phyloP scores from a whole-genome alignment of 495 filamentous ascomycete genomes.

The Tuber calosporum region DNA sequence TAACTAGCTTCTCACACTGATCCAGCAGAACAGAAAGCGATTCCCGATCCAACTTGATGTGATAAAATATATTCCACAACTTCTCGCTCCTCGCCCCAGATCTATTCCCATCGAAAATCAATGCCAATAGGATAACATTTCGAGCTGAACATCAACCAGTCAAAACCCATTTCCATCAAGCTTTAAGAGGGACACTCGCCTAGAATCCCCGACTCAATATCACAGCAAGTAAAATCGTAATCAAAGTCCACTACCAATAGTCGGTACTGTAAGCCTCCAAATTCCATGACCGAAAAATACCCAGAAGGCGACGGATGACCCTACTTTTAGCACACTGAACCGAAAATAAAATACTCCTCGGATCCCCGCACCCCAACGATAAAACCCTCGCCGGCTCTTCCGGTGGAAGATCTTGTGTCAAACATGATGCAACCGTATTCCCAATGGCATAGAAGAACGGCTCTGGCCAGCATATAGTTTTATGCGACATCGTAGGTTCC shows the following conservation, averaged over 20 bases:
- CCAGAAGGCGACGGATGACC: constrained; percentile 1
- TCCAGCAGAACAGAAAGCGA: constrained; percentile 38
- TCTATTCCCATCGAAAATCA: constrained; percentile 45
- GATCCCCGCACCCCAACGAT: constrained; percentile 51
- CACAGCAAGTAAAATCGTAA: constrained; percentile 49
- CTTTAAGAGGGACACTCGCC: constrained; percentile 42
- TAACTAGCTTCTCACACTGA: constrained; percentile 40
- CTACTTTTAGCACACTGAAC: constrained; percentile 20
- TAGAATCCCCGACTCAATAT: constrained; percentile 47
- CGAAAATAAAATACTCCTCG: constrained; percentile 50
- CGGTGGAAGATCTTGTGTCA: constrained; percentile 48
- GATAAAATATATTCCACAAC: constrained; percentile 54
- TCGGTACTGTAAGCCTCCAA: constrained; percentile 5
- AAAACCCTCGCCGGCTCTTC: constrained; percentile 49
- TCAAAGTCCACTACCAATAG: constrained; percentile 13
- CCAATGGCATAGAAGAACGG: constrained; percentile 48
- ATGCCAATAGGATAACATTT: constrained; percentile 49
- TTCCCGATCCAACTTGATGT: constrained; percentile 46
- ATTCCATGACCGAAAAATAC: neutral
- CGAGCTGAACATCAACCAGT: constrained; percentile 43
- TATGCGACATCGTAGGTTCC: constrained; percentile 23
- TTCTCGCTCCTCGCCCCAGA: constrained; percentile 21
- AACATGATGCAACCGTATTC: constrained; percentile 49
- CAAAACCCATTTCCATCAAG: neutral
- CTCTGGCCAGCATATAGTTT: constrained; percentile 16